These are phyloP conservation scores for Scheffersomyces lignosus DNA, from an alignment of 805 yeast genomes.

Conservation along the genomic window DNA sequence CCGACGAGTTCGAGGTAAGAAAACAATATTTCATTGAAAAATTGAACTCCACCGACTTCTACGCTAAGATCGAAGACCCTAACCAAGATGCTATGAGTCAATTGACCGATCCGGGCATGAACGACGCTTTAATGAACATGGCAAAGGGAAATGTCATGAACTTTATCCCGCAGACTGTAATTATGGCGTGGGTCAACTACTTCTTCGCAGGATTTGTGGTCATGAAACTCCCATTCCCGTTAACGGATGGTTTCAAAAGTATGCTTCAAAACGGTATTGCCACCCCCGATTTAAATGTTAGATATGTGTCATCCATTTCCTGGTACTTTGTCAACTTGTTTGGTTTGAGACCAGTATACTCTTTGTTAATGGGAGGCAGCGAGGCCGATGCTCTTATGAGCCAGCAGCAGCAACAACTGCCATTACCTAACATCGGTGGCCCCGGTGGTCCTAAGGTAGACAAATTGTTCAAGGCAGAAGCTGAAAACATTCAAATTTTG, in stretches of 20 bases:
- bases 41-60: slow-evolving; percentile 54
- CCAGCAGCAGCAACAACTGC: slow-evolving; percentile 39
- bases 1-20: slow-evolving; percentile 53
- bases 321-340: slow-evolving; percentile 92
- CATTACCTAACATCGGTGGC: slow-evolving; percentile 42
- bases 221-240: slow-evolving; percentile 80
- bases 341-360: slow-evolving; percentile 79
- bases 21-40: slow-evolving; percentile 47
- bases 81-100: slow-evolving; percentile 48
- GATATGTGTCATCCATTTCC: slow-evolving; percentile 91
- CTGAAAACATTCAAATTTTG: slow-evolving; percentile 70
- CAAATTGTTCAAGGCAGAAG: slow-evolving; percentile 64
- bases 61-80: slow-evolving; percentile 47
- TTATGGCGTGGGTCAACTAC: slow-evolving; percentile 95
- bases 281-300: slow-evolving; percentile 81
- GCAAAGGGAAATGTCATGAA: slow-evolving; percentile 80
- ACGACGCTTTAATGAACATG: slow-evolving; percentile 74
- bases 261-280: slow-evolving; percentile 88
- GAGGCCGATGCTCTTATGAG: slow-evolving; percentile 44
- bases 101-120: slow-evolving; percentile 65
- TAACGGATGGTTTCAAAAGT: slow-evolving; percentile 84
- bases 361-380: slow-evolving; percentile 60
- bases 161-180: slow-evolving; percentile 86
- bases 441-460: slow-evolving; percentile 65
- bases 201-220: slow-evolving; percentile 90